These are phyloP conservation scores for Aciculosporium take DNA, from an alignment of 2,329 filamentous ascomycete species.

Conservation along the genomic window DNA sequence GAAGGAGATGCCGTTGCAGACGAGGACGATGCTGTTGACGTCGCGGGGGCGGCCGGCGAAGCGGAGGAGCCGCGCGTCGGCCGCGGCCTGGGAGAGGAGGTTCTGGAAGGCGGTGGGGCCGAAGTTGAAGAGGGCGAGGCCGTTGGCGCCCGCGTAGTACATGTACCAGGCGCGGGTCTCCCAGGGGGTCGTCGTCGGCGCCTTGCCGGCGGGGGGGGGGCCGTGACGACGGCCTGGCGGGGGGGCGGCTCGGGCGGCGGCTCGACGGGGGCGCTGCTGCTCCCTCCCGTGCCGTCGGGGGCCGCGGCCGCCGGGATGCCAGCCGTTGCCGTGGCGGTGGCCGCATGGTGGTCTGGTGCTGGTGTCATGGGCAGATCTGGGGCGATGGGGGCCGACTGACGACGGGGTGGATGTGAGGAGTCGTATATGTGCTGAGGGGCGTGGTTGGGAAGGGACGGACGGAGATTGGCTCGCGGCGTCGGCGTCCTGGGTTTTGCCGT, in stretches of 20 bases:
- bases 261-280: too few species aligned
- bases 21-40: constrained; percentile 51
- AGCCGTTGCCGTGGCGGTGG: too few species aligned
- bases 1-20: constrained; percentile 54
- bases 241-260: constrained; percentile 1
- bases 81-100: constrained; percentile 44
- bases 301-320: too few species aligned
- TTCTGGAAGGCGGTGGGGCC: constrained; percentile 52
- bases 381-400: too few species aligned
- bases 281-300: too few species aligned
- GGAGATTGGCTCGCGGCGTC: too few species aligned
- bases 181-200: constrained; percentile 10
- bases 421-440: too few species aligned
- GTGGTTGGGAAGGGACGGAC: too few species aligned
- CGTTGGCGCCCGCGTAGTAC: constrained; percentile 56
- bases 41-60: constrained; percentile 43
- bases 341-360: too few species aligned
- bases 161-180: constrained; percentile 17
- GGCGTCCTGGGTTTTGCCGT: too few species aligned
- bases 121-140: constrained; percentile 48
- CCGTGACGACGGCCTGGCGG: constrained; percentile 3
- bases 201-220: constrained; percentile 1
- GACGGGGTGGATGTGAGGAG: too few species aligned
- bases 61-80: constrained; percentile 32
- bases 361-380: too few species aligned